These are phyloP conservation scores for Globisporangium mamillatum DNA, from an alignment of 352 stramenopile species.

Conservation along the genomic window DNA sequence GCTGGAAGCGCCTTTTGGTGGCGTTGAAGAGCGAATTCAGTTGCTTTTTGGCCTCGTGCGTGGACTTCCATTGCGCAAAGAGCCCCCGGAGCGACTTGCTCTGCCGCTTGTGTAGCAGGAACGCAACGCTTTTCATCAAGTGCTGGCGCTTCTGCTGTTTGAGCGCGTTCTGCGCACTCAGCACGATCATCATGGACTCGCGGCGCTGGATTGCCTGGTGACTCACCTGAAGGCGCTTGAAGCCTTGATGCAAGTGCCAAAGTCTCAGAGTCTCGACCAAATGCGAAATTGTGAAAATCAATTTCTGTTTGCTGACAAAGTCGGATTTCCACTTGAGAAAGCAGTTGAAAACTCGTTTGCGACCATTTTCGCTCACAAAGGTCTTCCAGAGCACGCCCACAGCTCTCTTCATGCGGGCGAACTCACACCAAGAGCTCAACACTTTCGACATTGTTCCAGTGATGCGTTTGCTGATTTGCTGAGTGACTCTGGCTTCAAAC, in stretches of 20 bases:
- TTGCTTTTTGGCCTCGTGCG: background rate
- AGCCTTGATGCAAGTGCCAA: constrained; percentile 19
- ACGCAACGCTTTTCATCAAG: constrained; percentile 21
- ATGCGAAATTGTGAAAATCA: background rate
- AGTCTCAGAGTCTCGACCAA: constrained; percentile 4
- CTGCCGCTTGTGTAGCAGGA: constrained; percentile 27
- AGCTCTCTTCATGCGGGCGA: background rate
- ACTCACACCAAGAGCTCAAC: constrained; percentile 1
- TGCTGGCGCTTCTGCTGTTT: constrained; percentile 31
- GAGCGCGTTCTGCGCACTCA: constrained; percentile 31
- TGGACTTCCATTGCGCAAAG: constrained; percentile 12
- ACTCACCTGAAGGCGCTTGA: constrained; percentile 13
- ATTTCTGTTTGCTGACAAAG: background rate
- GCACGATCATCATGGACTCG: constrained; percentile 34
- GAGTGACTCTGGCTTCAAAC: background rate
- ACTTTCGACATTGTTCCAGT: background rate
- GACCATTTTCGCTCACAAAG: background rate
- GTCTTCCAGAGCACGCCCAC: background rate
- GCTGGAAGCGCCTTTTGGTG: background rate
- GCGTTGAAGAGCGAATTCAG: background rate
- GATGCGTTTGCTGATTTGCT: background rate
- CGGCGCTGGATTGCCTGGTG: constrained; percentile 22
- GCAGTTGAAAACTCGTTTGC: background rate
- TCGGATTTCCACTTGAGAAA: constrained; percentile 17
- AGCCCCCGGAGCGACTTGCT: background rate